Conservation (phyloP, 805 yeast species). For the Kodamaea fukazawae region DNA sequence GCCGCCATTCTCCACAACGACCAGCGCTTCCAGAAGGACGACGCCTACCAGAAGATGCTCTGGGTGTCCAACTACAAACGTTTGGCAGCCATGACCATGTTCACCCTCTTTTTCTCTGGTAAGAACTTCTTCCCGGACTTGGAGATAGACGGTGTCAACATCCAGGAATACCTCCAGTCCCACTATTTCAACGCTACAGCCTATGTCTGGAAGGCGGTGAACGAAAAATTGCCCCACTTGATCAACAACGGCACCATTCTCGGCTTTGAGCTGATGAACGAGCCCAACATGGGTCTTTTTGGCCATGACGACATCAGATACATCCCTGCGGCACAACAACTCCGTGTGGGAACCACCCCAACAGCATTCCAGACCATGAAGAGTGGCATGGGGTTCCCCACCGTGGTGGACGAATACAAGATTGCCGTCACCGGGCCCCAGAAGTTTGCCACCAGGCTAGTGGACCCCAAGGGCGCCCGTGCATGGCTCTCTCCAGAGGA, state of each 20-base stretch:
- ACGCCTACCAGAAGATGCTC: slow-evolving; percentile 74
- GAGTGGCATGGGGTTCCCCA: slow-evolving; percentile 74
- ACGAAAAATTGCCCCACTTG: slow-evolving; percentile 29
- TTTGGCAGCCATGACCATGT: slow-evolving; percentile 76
- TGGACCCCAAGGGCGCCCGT: slow-evolving; percentile 64
- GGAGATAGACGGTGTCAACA: slow-evolving; percentile 64
- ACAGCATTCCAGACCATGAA: slow-evolving; percentile 71
- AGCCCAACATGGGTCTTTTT: slow-evolving; percentile 75
- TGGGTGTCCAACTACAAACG: slow-evolving; percentile 89
- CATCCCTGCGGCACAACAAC: slow-evolving; percentile 60
- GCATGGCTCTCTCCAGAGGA: slow-evolving; percentile 67
- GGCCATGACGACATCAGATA: slow-evolving; percentile 56
- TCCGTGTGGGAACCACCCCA: slow-evolving; percentile 80
- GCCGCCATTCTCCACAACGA: slow-evolving; percentile 78
- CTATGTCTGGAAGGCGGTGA: slow-evolving; percentile 32
- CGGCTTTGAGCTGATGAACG: slow-evolving; percentile 86
- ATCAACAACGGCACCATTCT: slow-evolving; percentile 47
- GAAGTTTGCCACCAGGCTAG: slow-evolving; percentile 50
- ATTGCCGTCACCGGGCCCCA: slow-evolving; percentile 77
- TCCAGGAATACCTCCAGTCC: slow-evolving; percentile 72
- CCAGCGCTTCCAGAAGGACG: slow-evolving; percentile 29
- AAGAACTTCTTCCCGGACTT: slow-evolving; percentile 73
- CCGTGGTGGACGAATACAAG: slow-evolving; percentile 65
- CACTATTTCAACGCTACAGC: slow-evolving; percentile 57
- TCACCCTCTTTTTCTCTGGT: slow-evolving; percentile 83